Conservation (phyloP, 2,329 filamentous ascomycete genomes). For the Alternaria viburni region DNA sequence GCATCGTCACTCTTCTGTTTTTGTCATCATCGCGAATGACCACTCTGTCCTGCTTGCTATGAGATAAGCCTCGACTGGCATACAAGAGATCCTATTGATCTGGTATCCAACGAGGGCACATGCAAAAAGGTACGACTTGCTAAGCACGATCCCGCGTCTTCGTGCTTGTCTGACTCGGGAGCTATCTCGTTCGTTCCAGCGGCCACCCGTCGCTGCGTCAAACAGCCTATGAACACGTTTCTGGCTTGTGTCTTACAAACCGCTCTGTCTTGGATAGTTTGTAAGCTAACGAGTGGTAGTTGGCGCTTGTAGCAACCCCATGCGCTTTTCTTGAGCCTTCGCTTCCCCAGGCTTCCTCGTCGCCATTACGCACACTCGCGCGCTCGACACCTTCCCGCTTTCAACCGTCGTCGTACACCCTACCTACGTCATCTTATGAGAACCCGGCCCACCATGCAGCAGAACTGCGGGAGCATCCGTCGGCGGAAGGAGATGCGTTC, state of each 20-base stretch:
- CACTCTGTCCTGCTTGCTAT: conserved; percentile 43
- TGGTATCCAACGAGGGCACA: conserved; percentile 33
- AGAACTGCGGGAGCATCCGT: conserved; percentile 26
- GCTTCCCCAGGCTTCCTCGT: conserved; percentile 35
- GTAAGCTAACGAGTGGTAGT: conserved; percentile 47
- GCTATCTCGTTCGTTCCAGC: conserved; percentile 40
- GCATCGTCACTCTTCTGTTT: conserved; percentile 32
- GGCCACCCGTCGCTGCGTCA: conserved; percentile 38
- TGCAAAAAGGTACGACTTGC: conserved; percentile 42
- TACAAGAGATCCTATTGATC: conserved; percentile 22
- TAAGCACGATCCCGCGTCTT: conserved; percentile 33
- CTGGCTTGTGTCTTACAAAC: conserved; percentile 49
- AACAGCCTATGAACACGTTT: conserved; percentile 48
- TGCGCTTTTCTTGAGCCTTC: conserved; percentile 37
- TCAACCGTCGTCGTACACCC: conserved; percentile 17
- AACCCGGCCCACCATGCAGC: conserved; percentile 28
- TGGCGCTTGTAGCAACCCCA: conserved; percentile 39
- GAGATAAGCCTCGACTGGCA: conserved; percentile 36
- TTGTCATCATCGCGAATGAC: conserved; percentile 37
- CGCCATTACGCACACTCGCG: conserved; percentile 26
- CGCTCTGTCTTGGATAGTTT: conserved; percentile 45
- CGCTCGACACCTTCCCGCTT: conserved; percentile 17
- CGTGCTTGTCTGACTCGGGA: conserved; percentile 44
- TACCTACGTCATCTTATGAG: conserved; percentile 32
- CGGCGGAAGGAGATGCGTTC: conserved; percentile 38